Evolutionary conservation across 2,329 filamentous ascomycete species (phyloP).

Genomic region (Colletotrichum paranaense): DNA sequence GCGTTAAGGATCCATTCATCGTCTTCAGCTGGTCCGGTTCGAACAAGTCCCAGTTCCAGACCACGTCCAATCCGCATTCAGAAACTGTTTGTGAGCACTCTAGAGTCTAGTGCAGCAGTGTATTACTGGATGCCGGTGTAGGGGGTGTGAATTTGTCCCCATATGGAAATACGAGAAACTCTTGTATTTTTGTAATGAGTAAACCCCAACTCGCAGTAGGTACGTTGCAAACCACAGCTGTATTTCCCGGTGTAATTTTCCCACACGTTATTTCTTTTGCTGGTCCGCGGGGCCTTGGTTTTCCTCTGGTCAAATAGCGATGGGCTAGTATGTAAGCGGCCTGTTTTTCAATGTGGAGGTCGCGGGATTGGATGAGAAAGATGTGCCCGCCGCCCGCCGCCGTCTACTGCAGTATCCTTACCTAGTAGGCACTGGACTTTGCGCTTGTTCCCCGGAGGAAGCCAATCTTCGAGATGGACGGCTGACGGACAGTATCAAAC

Average conservation of each 20-base stretch:
- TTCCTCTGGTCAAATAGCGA: slow-evolving; percentile 4
- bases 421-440: not conserved
- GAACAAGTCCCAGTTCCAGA: not conserved
- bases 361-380: not conserved
- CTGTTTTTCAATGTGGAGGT: not conserved
- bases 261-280: not conserved
- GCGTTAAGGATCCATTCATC: not conserved
- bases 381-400: not conserved
- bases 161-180: slow-evolving; percentile 3
- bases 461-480: not conserved
- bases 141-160: not conserved
- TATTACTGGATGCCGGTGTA: not conserved
- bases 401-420: not conserved
- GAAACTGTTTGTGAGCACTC: not conserved
- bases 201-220: not conserved
- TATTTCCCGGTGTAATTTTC: not conserved
- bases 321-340: slow-evolving; percentile 10
- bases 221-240: not conserved
- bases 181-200: not conserved
- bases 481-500: not conserved
- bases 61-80: not conserved
- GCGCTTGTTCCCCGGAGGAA: not conserved
- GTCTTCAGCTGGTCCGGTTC: not conserved
- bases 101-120: not conserved
- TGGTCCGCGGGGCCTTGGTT: not conserved